These are phyloP conservation scores for Globisporangium uncinulatum DNA, from an alignment of 352 stramenopile species.

Conservation along the genomic window DNA sequence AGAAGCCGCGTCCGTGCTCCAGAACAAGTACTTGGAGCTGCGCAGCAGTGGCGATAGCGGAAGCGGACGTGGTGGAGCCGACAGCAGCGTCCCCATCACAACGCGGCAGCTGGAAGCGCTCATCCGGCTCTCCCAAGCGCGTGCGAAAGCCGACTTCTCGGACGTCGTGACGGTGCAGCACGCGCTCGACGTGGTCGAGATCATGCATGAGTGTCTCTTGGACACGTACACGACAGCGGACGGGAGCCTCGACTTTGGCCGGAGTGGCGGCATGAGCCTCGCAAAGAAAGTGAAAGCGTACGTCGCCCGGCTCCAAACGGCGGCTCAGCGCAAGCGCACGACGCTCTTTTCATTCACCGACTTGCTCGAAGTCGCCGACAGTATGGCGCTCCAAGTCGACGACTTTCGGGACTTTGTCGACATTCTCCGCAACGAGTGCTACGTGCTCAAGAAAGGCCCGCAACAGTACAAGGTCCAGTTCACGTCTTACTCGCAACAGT, in stretches of 20 bases:
- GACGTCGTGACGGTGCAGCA: slow-evolving; percentile 92
- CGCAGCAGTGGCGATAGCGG: slow-evolving; percentile 58
- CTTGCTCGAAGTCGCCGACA: slow-evolving; percentile 62
- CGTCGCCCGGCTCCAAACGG: slow-evolving; percentile 69
- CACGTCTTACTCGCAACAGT: slow-evolving; percentile 35
- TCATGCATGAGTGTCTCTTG: slow-evolving; percentile 93
- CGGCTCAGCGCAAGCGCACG: slow-evolving; percentile 46
- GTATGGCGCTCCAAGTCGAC: slow-evolving; percentile 68
- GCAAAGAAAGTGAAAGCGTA: slow-evolving; percentile 80
- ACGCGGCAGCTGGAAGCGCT: slow-evolving; percentile 96
- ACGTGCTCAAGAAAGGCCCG: slow-evolving; percentile 79
- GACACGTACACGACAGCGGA: slow-evolving; percentile 89
- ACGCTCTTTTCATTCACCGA: slow-evolving; percentile 75
- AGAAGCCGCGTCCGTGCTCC: slow-evolving; percentile 55
- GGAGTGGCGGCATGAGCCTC: slow-evolving; percentile 61
- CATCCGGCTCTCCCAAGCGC: slow-evolving; percentile 87
- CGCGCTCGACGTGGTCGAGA: slow-evolving; percentile 95
- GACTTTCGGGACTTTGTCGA: slow-evolving; percentile 84
- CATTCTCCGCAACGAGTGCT: slow-evolving; percentile 82
- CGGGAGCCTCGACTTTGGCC: slow-evolving; percentile 83
- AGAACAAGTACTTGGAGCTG: slow-evolving; percentile 89
- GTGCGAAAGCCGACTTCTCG: slow-evolving; percentile 93
- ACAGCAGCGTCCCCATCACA: slow-evolving; percentile 88
- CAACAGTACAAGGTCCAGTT: slow-evolving; percentile 76
- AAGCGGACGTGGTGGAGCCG: slow-evolving; percentile 33